phyloP scores from a whole-genome alignment of 2,329 filamentous ascomycete species.

The Dactylellina sp. region DNA sequence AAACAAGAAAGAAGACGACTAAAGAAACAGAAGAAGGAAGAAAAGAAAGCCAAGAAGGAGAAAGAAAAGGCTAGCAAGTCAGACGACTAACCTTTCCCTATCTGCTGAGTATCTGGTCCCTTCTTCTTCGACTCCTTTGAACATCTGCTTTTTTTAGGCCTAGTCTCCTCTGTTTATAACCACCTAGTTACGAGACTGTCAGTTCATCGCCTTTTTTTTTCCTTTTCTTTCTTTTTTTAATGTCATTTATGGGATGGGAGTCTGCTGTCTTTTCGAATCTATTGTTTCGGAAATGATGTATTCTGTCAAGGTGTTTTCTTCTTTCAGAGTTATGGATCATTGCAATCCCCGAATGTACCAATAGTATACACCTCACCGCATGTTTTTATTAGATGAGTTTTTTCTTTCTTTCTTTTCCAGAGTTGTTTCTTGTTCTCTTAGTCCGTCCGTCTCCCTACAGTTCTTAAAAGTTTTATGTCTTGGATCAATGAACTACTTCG shows the following conservation, averaged over 20 bases:
- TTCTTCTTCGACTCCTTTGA: neutral
- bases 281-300: constrained; percentile 24
- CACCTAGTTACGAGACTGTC: too few species aligned
- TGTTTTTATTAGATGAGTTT: constrained; percentile 39
- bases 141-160: too few species aligned
- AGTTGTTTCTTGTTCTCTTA: constrained; percentile 7
- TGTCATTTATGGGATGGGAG: constrained; percentile 48
- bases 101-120: neutral
- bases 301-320: constrained; percentile 25
- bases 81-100: constrained; percentile 9
- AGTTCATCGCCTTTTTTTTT: too few species aligned
- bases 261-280: constrained; percentile 35
- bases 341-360: constrained; percentile 34
- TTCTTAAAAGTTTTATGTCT: constrained; percentile 37
- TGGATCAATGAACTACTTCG: neutral
- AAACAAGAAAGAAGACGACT: constrained; percentile 71
- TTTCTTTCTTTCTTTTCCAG: constrained; percentile 29
- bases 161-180: too few species aligned
- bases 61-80: constrained; percentile 68
- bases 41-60: constrained; percentile 79
- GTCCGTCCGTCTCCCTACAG: constrained; percentile 3
- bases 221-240: constrained; percentile 9
- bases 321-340: constrained; percentile 23
- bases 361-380: constrained; percentile 47
- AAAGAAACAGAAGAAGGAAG: constrained; percentile 85